A percentile compares a stretch with the other conserved stretches of the same genome.
Evolutionary conservation across 2,329 filamentous ascomycete genomes (phyloP).

Genomic region (Alternaria novae-zelandiae): DNA sequence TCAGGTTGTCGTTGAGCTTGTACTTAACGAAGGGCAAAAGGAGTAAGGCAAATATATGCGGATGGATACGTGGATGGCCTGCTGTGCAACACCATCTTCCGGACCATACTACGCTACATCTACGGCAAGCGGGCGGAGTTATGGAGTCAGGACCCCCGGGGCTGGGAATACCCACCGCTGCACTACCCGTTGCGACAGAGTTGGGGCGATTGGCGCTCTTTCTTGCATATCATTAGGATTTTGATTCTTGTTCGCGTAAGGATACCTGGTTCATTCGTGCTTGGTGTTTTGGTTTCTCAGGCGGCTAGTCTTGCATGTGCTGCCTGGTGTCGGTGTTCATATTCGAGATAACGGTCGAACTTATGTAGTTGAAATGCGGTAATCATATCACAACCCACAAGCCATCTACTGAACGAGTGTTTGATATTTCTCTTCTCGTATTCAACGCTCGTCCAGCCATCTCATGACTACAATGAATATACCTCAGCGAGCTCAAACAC

Average conservation of each 20-base stretch:
- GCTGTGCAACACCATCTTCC: neutral
- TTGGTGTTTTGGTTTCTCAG: neutral
- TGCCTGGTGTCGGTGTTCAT: neutral
- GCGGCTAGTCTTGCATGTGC: neutral
- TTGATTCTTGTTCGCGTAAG: neutral
- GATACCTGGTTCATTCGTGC: neutral
- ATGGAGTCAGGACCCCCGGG: neutral
- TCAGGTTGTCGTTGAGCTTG: constrained; percentile 89
- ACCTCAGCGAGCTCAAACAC: neutral
- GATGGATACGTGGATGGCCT: neutral
- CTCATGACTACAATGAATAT: neutral
- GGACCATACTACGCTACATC: neutral
- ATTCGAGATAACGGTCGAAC: neutral
- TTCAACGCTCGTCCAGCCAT: neutral
- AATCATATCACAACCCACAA: neutral
- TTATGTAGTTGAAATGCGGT: neutral
- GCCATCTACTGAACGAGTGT: neutral
- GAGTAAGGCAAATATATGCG: constrained; percentile 44
- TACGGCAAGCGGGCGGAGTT: neutral
- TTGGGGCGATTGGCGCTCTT: neutral
- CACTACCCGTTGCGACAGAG: neutral
- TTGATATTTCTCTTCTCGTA: neutral
- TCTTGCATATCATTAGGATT: neutral
- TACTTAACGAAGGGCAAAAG: constrained; percentile 86
- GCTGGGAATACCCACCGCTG: neutral